These are phyloP conservation scores for Venturia effusa DNA, from an alignment of 2,329 filamentous ascomycete genomes.

Conservation along the genomic window DNA sequence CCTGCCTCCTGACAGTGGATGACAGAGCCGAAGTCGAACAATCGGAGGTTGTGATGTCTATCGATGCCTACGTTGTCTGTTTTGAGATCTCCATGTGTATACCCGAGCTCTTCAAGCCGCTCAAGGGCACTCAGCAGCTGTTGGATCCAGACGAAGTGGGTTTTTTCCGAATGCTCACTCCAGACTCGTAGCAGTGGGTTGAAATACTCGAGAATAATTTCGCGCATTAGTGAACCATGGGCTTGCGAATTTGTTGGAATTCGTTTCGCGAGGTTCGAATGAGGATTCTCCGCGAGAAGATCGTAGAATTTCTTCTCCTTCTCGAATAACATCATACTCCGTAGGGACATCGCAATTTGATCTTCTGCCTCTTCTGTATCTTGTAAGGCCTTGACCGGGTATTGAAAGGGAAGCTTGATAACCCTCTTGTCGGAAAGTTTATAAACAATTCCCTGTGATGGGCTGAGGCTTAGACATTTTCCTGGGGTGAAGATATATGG, in stretches of 20 bases:
- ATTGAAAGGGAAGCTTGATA: constrained; percentile 13
- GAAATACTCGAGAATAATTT: constrained; percentile 10
- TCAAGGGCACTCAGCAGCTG: constrained; percentile 12
- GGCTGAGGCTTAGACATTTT: constrained; percentile 12
- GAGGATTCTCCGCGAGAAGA: constrained; percentile 12
- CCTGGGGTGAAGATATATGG: constrained; percentile 10
- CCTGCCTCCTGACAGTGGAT: constrained; percentile 13
- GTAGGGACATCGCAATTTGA: constrained; percentile 12
- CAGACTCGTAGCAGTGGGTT: constrained; percentile 8
- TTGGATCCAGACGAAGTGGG: constrained; percentile 12
- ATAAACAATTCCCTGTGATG: constrained; percentile 12
- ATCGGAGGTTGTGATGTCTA: constrained; percentile 9
- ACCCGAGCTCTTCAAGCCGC: constrained; percentile 12
- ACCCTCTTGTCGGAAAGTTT: constrained; percentile 10
- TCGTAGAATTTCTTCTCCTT: constrained; percentile 13
- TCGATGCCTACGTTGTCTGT: constrained; percentile 12
- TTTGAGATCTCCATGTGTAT: constrained; percentile 13
- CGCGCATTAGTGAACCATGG: not conserved
- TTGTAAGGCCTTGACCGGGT: constrained; percentile 7
- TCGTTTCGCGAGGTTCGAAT: constrained; percentile 12
- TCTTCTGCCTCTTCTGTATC: constrained; percentile 10
- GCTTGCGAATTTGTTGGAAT: constrained; percentile 4
- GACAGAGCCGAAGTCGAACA: constrained; percentile 13
- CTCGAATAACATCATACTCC: constrained; percentile 10
- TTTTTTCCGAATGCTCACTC: constrained; percentile 7